Base-by-base conservation (phyloP, 768 basidiomycete species). In the Boletus speciosus region DNA sequence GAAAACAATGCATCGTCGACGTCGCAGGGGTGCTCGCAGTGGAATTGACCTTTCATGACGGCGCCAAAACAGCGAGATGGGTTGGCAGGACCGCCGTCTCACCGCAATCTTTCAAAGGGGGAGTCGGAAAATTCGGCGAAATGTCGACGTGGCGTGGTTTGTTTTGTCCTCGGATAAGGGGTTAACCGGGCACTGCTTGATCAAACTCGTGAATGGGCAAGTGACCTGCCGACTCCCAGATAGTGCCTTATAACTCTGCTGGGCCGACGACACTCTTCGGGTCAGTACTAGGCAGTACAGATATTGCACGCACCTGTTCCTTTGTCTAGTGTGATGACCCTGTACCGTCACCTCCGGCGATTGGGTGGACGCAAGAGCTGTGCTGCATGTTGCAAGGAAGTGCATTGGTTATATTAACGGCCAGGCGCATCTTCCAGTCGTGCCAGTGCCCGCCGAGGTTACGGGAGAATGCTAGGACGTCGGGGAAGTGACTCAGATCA, bases 101-200 rank as follows among this genome's bases (percentile, higher is more conserved):
- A 39, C 49, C 9, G 53, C 27, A 35, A 40, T 25, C 19, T 42
- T 34, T 36, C 16, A 31, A 46, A 8, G 48, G 48, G 32, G 10
- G 39, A n/a, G 44, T 51, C 54, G 51, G 55, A 55, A 11, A 54
- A 61, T 55, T 56, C 49, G 60, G 57, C 29, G 21, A 39, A 48
- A 56, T 45, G 47, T 42, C 45, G 46, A 41, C 3, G 46, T 44
- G 52, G 62, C 51, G 60, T 69, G 68, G 57, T 57, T 70, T 72
- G 54, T 72, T 70, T 70, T 72, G 64, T 59, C 21, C 47, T 21
- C 34, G 55, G 66, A 70, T 68, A 70, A 71, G 68, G 54, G 57
- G 51, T 61, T 60, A 58, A 50, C 57, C 52, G 44, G 49, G 58
- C 52, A 61, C 58, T 38, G 58, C 51, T 57, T 64, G 67, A 69